Base-by-base conservation (phyloP, 176 grass and related monocot species). In the Ananas comosus region DNA sequence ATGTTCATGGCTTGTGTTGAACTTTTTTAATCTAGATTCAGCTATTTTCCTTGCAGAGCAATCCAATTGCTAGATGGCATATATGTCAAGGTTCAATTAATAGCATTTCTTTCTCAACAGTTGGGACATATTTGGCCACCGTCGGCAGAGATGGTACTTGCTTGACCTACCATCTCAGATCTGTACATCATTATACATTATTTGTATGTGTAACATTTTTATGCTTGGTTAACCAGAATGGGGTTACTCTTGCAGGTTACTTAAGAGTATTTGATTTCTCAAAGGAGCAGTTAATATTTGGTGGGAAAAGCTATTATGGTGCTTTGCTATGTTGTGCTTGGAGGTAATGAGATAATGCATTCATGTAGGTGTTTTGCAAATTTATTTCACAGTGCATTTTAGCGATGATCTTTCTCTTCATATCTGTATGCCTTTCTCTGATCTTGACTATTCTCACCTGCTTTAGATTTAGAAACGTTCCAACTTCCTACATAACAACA, bases 271-370 rank as follows among this genome's bases (percentile, higher is more conserved):
- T 99, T 82, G 90, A 99, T 64, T 99, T 88, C 69, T 50, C 23
- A 10, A 99, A 91, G 74, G 85, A 91, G 64, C 85, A 93, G 71
- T 70, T 99, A 79, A 59, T 90, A 84, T 99, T 99, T 73, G 95
- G 95, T 68, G 95, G 95, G 51, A 99, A 91, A 94, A 94, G 87
- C 78, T 99, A 99, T 48, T 99, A 94, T 80, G 95, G 94, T 63
- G 90, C 95, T n/a, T 79, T 99, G 13, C 80, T 88, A 72, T 94
- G 95, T 84, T 99, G 90, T 73, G 76, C 87, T 53, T 99, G 90
- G 95, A 99, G 95, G 95, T 99, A 94, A 81, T 66, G 8, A 76
- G 51, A 42, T 14, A 2, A 69, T 64, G 69, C 65, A 61, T 61
- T 1, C 63, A 79, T 83, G 10, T 51, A 80, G 47, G 4, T 64